Evolutionary conservation across 106 monocot species (phyloP).

Genomic region (Amphibolis antarctica): DNA sequence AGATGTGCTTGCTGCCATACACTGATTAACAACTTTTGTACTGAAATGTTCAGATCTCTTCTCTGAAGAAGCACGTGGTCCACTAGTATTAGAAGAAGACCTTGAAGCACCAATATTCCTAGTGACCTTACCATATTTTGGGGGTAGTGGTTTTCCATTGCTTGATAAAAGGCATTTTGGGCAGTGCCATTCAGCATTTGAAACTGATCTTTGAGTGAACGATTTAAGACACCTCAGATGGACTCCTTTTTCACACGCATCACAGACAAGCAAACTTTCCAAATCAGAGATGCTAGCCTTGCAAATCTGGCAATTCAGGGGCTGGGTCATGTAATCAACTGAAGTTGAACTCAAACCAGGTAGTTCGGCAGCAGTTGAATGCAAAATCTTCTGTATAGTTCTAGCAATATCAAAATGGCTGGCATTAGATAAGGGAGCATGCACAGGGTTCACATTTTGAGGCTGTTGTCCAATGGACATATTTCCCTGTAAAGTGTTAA

Average conservation of each 20-base stretch:
- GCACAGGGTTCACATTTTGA: slow-evolving; percentile 28
- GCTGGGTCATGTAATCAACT: slow-evolving; percentile 56
- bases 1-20: slow-evolving; percentile 23
- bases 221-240: slow-evolving; percentile 77
- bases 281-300: slow-evolving; percentile 52
- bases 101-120: slow-evolving; percentile 32
- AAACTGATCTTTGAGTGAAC: slow-evolving; percentile 42
- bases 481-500: slow-evolving; percentile 25
- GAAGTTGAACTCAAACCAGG: slow-evolving; percentile 58
- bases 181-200: slow-evolving; percentile 90
- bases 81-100: slow-evolving; percentile 25
- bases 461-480: slow-evolving; percentile 28
- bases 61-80: slow-evolving; percentile 22
- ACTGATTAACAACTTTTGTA: slow-evolving; percentile 33
- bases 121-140: slow-evolving; percentile 96
- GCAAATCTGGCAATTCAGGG: slow-evolving; percentile 60
- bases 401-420: slow-evolving; percentile 64
- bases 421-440: slow-evolving; percentile 19
- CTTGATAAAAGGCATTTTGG: slow-evolving; percentile 60
- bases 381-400: slow-evolving; percentile 53
- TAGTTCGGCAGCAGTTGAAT: slow-evolving; percentile 36
- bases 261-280: slow-evolving; percentile 85
- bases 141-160: slow-evolving; percentile 75
- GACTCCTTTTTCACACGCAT: slow-evolving; percentile 84
- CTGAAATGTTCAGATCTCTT: slow-evolving; percentile 31